Evolutionary conservation across 2,329 filamentous ascomycete species (phyloP), one percentile per base, ranked within the genome.

Genomic region (Colletotrichum sp.): DNA sequence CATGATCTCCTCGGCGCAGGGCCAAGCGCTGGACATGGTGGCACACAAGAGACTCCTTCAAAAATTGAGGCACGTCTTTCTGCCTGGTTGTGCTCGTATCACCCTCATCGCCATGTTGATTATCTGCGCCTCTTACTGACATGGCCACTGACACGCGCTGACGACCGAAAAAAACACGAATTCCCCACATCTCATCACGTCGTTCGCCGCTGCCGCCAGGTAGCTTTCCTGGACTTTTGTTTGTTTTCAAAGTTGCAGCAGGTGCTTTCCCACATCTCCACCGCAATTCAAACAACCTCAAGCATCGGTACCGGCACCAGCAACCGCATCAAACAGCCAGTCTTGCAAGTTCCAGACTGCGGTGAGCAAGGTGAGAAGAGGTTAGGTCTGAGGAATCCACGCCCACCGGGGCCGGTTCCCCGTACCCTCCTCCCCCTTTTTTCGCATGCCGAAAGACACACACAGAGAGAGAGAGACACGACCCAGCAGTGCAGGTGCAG

Each of bases 371-470:
- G 63, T 66, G 43, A 52, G 63, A 12, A 30, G 48, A 18, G 14
- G 61, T 24, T 21, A 59, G n/a, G 32, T 32, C 26, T 14, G 21
- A 26, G 43, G 43, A 52, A 52, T 52, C 43, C 14, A 24, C 63
- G 63, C 36, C 63, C 63, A 48, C 63, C 63, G 38, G 43, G n/a
- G 43, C 43, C 43, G 43, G 38, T 43, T 32, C 63, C 56, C 56
- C 62, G 36, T 70, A 43, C 32, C 21, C 52, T 14, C 43, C 59
- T 59, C 56, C 59, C 73, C 73, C 73, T 48, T 64, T 64, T 64
- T 62, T 38, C 43, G 38, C 69, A 72, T 72, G 69, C 69, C 73
- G 64, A 69, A 58, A 59, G 73, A 75, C 56, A 69, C 63, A 69
- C 63, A 48, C 7, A 28, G 13, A 28, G 16, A n/a, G 21, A 58